These are phyloP conservation scores for Pichia manshurica DNA, from an alignment of 805 yeast genomes.

Conservation along the genomic window DNA sequence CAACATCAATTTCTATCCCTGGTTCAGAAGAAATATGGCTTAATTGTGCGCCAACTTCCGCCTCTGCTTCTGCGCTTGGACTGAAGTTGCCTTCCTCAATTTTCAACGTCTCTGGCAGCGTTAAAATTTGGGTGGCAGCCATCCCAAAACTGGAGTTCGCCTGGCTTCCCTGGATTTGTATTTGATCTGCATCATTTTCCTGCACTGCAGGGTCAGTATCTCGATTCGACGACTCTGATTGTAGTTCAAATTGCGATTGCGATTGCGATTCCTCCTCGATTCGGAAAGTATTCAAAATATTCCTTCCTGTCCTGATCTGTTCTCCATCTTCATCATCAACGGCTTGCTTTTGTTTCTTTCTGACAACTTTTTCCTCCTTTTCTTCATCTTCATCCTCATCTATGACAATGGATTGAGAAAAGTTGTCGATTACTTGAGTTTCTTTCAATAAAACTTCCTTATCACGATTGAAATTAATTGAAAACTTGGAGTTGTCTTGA, in stretches of 20 bases:
- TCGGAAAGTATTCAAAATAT: conserved; percentile 5
- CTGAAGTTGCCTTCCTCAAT: neutral
- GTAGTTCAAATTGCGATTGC: neutral
- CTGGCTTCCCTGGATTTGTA: neutral
- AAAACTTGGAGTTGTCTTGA: neutral
- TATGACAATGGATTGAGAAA: conserved; percentile 9
- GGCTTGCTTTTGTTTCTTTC: neutral
- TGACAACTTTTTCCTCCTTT: neutral
- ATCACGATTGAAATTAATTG: neutral
- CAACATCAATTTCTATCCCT: neutral
- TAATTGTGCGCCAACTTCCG: neutral
- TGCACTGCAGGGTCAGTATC: neutral
- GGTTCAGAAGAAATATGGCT: neutral
- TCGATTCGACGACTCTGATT: neutral
- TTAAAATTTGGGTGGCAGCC: neutral
- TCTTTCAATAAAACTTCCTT: neutral
- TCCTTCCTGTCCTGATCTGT: neutral
- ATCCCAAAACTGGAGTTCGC: conserved; percentile 2
- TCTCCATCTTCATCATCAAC: conserved; percentile 7
- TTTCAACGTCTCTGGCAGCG: conserved; percentile 1
- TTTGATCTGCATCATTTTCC: neutral
- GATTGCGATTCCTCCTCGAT: conserved; percentile 6
- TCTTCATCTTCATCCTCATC: conserved; percentile 5
- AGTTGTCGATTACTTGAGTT: conserved; percentile 8
- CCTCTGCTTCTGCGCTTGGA: neutral